Evolutionary conservation across 768 basidiomycete species (phyloP).

Genomic region (Serendipita sp.): DNA sequence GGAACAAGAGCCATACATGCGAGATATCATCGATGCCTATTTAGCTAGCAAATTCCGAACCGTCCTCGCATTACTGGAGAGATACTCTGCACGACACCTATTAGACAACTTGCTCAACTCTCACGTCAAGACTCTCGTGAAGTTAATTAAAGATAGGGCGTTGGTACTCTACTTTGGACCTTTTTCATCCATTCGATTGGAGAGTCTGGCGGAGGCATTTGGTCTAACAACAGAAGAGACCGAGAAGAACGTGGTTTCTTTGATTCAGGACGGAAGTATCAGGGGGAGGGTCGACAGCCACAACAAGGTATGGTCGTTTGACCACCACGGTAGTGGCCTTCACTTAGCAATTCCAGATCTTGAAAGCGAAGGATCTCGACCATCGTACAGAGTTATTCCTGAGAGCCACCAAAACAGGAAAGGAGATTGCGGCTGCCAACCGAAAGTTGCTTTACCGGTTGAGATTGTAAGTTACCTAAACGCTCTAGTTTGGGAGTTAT

Average conservation of each 20-base stretch:
- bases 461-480: constrained; percentile 43
- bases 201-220: constrained; percentile 74
- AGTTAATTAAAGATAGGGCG: constrained; percentile 58
- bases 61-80: constrained; percentile 56
- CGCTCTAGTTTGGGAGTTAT: not conserved
- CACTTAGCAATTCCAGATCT: constrained; percentile 32
- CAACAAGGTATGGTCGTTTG: constrained; percentile 45
- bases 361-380: constrained; percentile 66
- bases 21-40: constrained; percentile 76
- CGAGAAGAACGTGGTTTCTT: constrained; percentile 52
- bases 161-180: constrained; percentile 83
- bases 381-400: constrained; percentile 62
- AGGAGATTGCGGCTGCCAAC: constrained; percentile 55
- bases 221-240: constrained; percentile 63
- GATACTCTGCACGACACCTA: constrained; percentile 60
- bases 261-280: constrained; percentile 67
- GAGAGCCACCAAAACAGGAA: constrained; percentile 55
- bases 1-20: constrained; percentile 73
- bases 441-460: constrained; percentile 68
- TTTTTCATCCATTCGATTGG: constrained; percentile 69
- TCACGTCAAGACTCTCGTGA: constrained; percentile 51
- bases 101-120: constrained; percentile 60
- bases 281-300: constrained; percentile 76
- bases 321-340: not conserved
- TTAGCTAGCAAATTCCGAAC: constrained; percentile 75